Evolutionary conservation across 1,139 yeast species (phyloP).

Genomic region (Scheffersomyces illinoinensis): DNA sequence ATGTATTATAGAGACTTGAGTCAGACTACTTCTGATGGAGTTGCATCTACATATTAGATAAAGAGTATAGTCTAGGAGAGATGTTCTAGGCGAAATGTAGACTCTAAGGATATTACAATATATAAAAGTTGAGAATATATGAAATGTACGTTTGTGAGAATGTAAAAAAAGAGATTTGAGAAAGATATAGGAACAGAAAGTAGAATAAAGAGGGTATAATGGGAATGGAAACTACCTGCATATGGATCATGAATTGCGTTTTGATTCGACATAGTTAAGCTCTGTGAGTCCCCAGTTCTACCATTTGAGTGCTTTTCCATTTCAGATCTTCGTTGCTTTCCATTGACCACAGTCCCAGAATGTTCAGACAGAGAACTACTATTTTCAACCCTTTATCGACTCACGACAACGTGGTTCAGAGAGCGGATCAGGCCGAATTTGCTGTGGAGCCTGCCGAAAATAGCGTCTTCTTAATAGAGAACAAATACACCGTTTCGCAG

Average conservation of each 20-base stretch:
- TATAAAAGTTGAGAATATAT: background rate
- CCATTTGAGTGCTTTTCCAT: background rate
- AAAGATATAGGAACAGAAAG: too few relatives aligned
- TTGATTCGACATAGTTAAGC: background rate
- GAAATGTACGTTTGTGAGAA: background rate
- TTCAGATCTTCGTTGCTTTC: background rate
- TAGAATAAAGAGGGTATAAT: background rate
- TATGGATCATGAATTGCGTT: background rate
- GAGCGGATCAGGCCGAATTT: slow-evolving; percentile 3
- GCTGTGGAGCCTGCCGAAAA: slow-evolving; percentile 10
- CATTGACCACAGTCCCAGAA: background rate
- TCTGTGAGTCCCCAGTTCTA: background rate
- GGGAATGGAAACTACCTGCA: background rate
- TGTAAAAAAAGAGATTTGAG: background rate
- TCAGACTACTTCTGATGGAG: background rate
- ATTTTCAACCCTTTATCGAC: slow-evolving; percentile 27
- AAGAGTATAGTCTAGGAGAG: background rate
- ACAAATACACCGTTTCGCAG: slow-evolving; percentile 13
- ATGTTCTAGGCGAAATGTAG: background rate
- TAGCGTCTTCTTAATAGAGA: slow-evolving; percentile 23
- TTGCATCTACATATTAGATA: background rate
- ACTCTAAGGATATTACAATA: background rate
- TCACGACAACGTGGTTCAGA: slow-evolving; percentile 26
- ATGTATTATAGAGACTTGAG: background rate
- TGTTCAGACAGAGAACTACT: slow-evolving; percentile 35